Conservation (phyloP, 495 filamentous ascomycete species). For the Hyphodiscus hymeniophilus region DNA sequence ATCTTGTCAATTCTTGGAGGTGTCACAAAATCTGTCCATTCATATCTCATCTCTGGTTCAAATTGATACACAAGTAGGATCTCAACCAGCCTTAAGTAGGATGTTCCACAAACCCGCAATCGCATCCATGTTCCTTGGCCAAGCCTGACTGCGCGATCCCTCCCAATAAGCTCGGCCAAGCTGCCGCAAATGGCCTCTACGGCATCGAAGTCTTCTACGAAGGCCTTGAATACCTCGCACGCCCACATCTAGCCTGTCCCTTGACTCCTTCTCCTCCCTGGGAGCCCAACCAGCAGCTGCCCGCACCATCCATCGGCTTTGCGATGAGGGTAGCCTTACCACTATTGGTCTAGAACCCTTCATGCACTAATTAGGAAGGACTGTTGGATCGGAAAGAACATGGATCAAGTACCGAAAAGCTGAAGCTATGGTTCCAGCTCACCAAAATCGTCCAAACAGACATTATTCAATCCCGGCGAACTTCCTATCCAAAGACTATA, state of each 20-base stretch:
- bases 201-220: conserved; percentile 76
- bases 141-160: conserved; percentile 47
- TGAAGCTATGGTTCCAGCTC: conserved; percentile 61
- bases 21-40: no score
- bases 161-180: conserved; percentile 59
- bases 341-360: conserved; percentile 75
- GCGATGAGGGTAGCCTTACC: conserved; percentile 45
- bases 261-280: conserved; percentile 23
- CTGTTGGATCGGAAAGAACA: conserved; percentile 56
- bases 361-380: conserved; percentile 71
- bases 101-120: conserved; percentile 17
- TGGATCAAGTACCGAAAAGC: conserved; percentile 48
- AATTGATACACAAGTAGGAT: no score
- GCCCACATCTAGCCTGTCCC: conserved; percentile 17
- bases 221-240: conserved; percentile 57
- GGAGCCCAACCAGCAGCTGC: conserved; percentile 48
- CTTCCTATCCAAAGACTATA: conserved; percentile 44
- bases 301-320: conserved; percentile 41
- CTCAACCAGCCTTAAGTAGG: not conserved
- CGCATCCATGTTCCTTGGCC: conserved; percentile 13
- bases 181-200: conserved; percentile 53
- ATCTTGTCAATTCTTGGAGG: no score
- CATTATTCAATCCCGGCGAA: conserved; percentile 68
- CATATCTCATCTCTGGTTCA: no score
- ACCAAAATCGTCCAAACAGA: conserved; percentile 57